phyloP scores from a whole-genome alignment of 1,284 basidiomycete species.

The Pyrrhoderma noxium region DNA sequence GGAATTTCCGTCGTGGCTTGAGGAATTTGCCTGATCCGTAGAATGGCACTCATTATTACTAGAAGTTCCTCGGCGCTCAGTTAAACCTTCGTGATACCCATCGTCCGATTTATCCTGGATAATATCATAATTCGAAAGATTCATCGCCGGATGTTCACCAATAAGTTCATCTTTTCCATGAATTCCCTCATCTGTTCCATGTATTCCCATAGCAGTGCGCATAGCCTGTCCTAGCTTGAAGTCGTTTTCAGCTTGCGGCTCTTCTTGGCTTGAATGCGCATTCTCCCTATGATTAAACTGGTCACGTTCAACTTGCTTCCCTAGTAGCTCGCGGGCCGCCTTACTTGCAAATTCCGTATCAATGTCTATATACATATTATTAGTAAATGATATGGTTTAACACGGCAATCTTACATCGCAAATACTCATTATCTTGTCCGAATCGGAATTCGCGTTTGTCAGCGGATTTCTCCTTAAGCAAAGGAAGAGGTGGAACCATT shows the following conservation, averaged over 20 bases:
- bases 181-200: not conserved
- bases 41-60: not conserved
- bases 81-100: not conserved
- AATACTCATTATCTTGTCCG: constrained; percentile 40
- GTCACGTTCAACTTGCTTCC: constrained; percentile 16
- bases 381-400: constrained; percentile 3
- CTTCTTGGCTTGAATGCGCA: not conserved
- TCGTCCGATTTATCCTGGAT: not conserved
- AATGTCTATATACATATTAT: constrained; percentile 18
- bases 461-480: constrained; percentile 26
- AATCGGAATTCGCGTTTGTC: constrained; percentile 28
- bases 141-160: constrained; percentile 15
- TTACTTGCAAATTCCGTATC: constrained; percentile 12
- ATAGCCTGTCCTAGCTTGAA: not conserved
- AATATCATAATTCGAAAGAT: not conserved
- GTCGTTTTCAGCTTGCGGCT: not conserved
- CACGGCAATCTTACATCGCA: constrained; percentile 24
- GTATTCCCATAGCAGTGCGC: constrained; percentile 1
- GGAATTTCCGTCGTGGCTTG: not conserved
- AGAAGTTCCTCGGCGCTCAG: not conserved
- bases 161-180: constrained; percentile 15
- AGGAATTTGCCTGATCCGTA: not conserved
- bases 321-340: constrained; percentile 17
- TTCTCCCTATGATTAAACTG: not conserved
- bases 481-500: constrained; percentile 53